phyloP scores from a whole-genome alignment of 2,329 filamentous ascomycete species.

The Coleophoma cylindrospora region DNA sequence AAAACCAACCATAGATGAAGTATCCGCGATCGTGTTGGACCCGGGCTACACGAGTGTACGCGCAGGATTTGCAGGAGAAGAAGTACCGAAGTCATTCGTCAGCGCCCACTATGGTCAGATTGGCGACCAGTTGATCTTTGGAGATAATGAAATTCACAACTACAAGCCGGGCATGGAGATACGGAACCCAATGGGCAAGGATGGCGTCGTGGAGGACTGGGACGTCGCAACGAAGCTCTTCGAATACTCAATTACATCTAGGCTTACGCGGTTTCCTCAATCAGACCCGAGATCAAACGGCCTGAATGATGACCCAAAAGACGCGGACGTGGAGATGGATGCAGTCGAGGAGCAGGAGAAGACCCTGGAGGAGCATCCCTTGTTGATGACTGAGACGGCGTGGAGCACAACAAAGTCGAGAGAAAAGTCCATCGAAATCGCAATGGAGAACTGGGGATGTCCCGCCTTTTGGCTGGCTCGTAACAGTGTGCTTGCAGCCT shows the following conservation, averaged over 20 bases:
- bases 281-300: constrained; percentile 71
- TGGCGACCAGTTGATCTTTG: constrained; percentile 61
- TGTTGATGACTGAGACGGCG: constrained; percentile 89
- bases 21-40: constrained; percentile 94
- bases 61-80: constrained; percentile 95
- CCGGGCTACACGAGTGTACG: constrained; percentile 87
- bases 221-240: constrained; percentile 83
- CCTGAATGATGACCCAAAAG: constrained; percentile 63
- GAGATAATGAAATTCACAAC: constrained; percentile 83
- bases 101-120: constrained; percentile 79
- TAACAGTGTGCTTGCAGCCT: constrained; percentile 84
- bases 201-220: constrained; percentile 94
- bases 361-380: constrained; percentile 79
- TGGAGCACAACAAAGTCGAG: constrained; percentile 87
- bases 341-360: constrained; percentile 61
- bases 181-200: constrained; percentile 84
- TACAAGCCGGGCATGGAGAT: constrained; percentile 75
- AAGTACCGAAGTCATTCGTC: constrained; percentile 88
- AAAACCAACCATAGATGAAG: constrained; percentile 65
- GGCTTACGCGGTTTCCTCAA: constrained; percentile 72
- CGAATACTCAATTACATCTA: constrained; percentile 88
- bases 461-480: constrained; percentile 92
- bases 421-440: constrained; percentile 92
- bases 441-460: constrained; percentile 94
- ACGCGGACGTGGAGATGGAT: constrained; percentile 56